These are phyloP conservation scores for Zasmidium cellare DNA, from an alignment of 2,329 filamentous ascomycete genomes.

Conservation along the genomic window DNA sequence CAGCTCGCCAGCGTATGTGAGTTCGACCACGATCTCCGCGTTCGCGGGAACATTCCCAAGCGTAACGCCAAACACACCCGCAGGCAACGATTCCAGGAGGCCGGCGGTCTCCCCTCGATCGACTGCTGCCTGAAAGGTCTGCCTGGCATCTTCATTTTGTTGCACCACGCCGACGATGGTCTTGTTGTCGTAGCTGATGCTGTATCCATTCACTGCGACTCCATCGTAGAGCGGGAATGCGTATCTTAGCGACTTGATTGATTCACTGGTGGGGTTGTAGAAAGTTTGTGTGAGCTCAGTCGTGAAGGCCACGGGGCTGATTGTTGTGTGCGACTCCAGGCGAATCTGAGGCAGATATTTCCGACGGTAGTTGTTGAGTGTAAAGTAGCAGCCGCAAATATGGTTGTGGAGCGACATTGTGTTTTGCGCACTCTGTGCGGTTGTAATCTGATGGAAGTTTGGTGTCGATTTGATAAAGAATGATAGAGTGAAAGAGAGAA, in stretches of 20 bases:
- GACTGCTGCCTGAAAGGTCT: constrained; percentile 61
- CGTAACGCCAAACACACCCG: constrained; percentile 68
- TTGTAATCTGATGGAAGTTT: background rate
- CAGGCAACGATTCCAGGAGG: constrained; percentile 62
- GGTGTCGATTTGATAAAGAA: background rate
- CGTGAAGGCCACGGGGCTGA: constrained; percentile 56
- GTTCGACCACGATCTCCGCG: constrained; percentile 58
- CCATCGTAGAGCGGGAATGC: constrained; percentile 73
- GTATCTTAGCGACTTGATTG: constrained; percentile 61
- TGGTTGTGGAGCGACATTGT: constrained; percentile 12
- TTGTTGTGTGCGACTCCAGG: constrained; percentile 60
- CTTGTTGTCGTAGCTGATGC: constrained; percentile 61
- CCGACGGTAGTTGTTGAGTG: constrained; percentile 12
- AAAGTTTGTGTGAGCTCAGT: constrained; percentile 62
- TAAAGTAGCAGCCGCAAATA: constrained; percentile 35
- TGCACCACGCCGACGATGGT: constrained; percentile 66
- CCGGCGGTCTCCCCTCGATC: constrained; percentile 62
- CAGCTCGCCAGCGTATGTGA: constrained; percentile 68
- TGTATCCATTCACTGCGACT: constrained; percentile 68
- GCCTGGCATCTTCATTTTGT: constrained; percentile 62
- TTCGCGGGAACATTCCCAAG: constrained; percentile 67
- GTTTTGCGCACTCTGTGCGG: background rate
- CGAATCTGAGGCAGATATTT: constrained; percentile 60
- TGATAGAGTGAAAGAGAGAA: background rate
- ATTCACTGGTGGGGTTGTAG: constrained; percentile 53